These are phyloP conservation scores for Talaromyces atroroseus DNA, from an alignment of 2,329 filamentous ascomycete species.

Conservation along the genomic window DNA sequence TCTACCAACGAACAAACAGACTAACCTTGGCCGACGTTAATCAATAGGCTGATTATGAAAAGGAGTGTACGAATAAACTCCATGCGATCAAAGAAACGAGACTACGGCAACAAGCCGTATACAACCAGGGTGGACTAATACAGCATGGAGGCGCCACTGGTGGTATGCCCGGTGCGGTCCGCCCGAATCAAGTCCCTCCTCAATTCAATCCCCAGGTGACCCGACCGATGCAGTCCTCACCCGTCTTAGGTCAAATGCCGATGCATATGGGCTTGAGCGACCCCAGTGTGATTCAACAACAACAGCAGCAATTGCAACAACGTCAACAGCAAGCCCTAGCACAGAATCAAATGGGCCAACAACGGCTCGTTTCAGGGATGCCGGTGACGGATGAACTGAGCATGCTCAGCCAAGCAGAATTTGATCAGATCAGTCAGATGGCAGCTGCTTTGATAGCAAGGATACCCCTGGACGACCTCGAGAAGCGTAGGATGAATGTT, in stretches of 20 bases:
- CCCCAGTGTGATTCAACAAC: slow-evolving; percentile 24
- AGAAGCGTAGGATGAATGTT: slow-evolving; percentile 46
- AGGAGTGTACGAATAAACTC: slow-evolving; percentile 41
- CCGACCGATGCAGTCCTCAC: slow-evolving; percentile 47
- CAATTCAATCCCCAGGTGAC: slow-evolving; percentile 48
- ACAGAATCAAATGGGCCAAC: slow-evolving; percentile 17
- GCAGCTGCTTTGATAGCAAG: slow-evolving; percentile 44
- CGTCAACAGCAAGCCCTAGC: slow-evolving; percentile 23
- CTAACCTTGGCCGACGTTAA: background rate
- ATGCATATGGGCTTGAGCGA: slow-evolving; percentile 33
- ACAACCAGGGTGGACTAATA: slow-evolving; percentile 27
- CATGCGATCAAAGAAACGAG: slow-evolving; percentile 41
- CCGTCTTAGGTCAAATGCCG: slow-evolving; percentile 38
- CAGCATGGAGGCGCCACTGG: slow-evolving; percentile 22
- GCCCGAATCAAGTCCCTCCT: slow-evolving; percentile 38
- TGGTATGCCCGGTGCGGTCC: slow-evolving; percentile 30
- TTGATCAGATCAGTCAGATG: slow-evolving; percentile 41
- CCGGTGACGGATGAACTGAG: slow-evolving; percentile 30
- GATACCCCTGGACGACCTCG: slow-evolving; percentile 40
- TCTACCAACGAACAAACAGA: background rate
- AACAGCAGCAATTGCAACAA: slow-evolving; percentile 27
- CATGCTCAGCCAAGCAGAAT: slow-evolving; percentile 36
- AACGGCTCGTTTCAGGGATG: slow-evolving; percentile 24
- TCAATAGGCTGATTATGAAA: slow-evolving; percentile 38
- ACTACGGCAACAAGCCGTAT: slow-evolving; percentile 28